Evolutionary conservation across 1,139 yeast species (phyloP).

Genomic region (Suhomyces guaymorum): DNA sequence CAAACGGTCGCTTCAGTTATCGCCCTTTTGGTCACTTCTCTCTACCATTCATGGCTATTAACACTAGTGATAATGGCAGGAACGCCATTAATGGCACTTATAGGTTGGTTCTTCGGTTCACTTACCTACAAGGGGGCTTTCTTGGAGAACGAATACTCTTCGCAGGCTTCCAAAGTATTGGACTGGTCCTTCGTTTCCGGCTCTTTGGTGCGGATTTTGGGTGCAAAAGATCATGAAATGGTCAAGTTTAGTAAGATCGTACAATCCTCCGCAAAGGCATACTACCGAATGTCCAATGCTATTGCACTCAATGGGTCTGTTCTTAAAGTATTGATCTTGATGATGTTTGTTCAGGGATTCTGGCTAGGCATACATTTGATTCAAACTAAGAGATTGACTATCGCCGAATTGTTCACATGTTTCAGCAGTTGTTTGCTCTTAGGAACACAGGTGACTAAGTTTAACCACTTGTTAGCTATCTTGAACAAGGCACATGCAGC

Average conservation of each 20-base stretch:
- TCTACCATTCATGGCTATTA: slow-evolving; percentile 80
- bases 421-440: slow-evolving; percentile 77
- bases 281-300: slow-evolving; percentile 47
- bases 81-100: slow-evolving; percentile 61
- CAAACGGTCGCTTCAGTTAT: slow-evolving; percentile 54
- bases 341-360: slow-evolving; percentile 88
- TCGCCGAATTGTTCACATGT: slow-evolving; percentile 75
- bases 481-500: slow-evolving; percentile 70
- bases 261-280: slow-evolving; percentile 48
- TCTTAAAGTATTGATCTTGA: slow-evolving; percentile 56
- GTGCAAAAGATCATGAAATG: slow-evolving; percentile 57
- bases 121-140: slow-evolving; percentile 51
- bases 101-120: slow-evolving; percentile 54
- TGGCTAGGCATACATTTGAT: slow-evolving; percentile 84
- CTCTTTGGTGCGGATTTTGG: slow-evolving; percentile 59
- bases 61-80: slow-evolving; percentile 73
- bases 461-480: slow-evolving; percentile 54
- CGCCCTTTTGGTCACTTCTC: slow-evolving; percentile 64
- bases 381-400: slow-evolving; percentile 42
- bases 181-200: slow-evolving; percentile 72
- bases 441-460: slow-evolving; percentile 55
- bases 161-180: slow-evolving; percentile 59
- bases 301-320: slow-evolving; percentile 60
- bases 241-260: slow-evolving; percentile 43
- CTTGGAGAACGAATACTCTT: slow-evolving; percentile 57